These are phyloP conservation scores for Yamadazyma sp. DNA, from an alignment of 1,139 yeast genomes.

Conservation along the genomic window DNA sequence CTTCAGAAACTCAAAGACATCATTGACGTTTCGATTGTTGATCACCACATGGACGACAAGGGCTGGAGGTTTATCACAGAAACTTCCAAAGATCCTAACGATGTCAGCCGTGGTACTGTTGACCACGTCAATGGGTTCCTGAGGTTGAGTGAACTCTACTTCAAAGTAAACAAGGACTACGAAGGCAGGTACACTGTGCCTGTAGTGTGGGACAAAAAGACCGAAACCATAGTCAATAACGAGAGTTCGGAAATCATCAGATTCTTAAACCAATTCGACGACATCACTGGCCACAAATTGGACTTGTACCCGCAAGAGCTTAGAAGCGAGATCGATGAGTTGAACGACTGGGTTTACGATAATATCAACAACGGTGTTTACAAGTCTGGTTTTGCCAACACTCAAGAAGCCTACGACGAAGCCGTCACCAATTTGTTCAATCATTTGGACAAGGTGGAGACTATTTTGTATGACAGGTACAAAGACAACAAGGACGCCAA, in stretches of 20 bases:
- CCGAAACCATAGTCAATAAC: slow-evolving; percentile 80
- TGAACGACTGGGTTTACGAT: slow-evolving; percentile 84
- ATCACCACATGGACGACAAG: slow-evolving; percentile 79
- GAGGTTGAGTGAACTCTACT: slow-evolving; percentile 70
- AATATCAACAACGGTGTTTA: slow-evolving; percentile 92
- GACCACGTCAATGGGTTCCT: slow-evolving; percentile 64
- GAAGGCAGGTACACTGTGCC: slow-evolving; percentile 89
- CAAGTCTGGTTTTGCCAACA: slow-evolving; percentile 87
- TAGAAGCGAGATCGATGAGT: slow-evolving; percentile 62
- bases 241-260: slow-evolving; percentile 89
- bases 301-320: slow-evolving; percentile 64
- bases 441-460: slow-evolving; percentile 75
- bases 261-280: slow-evolving; percentile 65
- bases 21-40: slow-evolving; percentile 74
- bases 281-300: slow-evolving; percentile 43
- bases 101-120: slow-evolving; percentile 53
- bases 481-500: slow-evolving; percentile 20
- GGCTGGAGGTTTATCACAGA: slow-evolving; percentile 78
- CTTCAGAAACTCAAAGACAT: slow-evolving; percentile 71
- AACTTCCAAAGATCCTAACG: slow-evolving; percentile 30
- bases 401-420: slow-evolving; percentile 77
- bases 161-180: slow-evolving; percentile 72
- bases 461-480: slow-evolving; percentile 48
- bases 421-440: slow-evolving; percentile 68
- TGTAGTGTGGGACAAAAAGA: slow-evolving; percentile 85